Conservation (phyloP, 2,329 filamentous ascomycete genomes). For the Sphaceloma murrayae region DNA sequence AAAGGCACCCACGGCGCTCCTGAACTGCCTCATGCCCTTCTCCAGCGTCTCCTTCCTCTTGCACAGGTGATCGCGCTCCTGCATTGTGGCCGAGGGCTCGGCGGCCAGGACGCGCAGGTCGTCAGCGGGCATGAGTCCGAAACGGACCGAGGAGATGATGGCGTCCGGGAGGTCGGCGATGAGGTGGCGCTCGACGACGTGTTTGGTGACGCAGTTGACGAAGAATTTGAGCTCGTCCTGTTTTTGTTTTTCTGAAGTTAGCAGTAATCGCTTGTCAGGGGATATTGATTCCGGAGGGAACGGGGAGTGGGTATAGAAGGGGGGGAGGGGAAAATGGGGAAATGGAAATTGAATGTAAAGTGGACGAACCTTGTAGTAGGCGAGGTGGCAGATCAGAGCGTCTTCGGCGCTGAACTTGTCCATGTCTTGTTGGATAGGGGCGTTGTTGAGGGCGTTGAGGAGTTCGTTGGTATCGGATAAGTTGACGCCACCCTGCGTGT, state of each 20-base stretch:
- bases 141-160: slow-evolving; percentile 27
- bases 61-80: slow-evolving; percentile 26
- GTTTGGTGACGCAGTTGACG: slow-evolving; percentile 27
- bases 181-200: slow-evolving; percentile 34
- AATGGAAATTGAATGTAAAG: too few species aligned
- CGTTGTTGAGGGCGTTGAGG: background rate
- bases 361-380: slow-evolving; percentile 29
- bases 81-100: slow-evolving; percentile 27
- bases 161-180: slow-evolving; percentile 25
- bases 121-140: slow-evolving; percentile 28
- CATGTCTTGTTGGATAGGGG: slow-evolving; percentile 24
- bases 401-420: slow-evolving; percentile 29
- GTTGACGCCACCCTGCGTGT: slow-evolving; percentile 15
- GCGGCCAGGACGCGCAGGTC: slow-evolving; percentile 29
- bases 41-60: slow-evolving; percentile 28
- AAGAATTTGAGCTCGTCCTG: slow-evolving; percentile 32
- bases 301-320: too few species aligned
- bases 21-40: slow-evolving; percentile 29
- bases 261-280: too few species aligned
- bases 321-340: too few species aligned
- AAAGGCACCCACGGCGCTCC: background rate
- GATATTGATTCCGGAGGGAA: too few species aligned
- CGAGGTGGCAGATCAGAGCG: slow-evolving; percentile 29
- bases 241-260: too few species aligned
- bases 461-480: background rate